Base-by-base conservation (phyloP, 495 filamentous ascomycete species). In the Podospora australis region DNA sequence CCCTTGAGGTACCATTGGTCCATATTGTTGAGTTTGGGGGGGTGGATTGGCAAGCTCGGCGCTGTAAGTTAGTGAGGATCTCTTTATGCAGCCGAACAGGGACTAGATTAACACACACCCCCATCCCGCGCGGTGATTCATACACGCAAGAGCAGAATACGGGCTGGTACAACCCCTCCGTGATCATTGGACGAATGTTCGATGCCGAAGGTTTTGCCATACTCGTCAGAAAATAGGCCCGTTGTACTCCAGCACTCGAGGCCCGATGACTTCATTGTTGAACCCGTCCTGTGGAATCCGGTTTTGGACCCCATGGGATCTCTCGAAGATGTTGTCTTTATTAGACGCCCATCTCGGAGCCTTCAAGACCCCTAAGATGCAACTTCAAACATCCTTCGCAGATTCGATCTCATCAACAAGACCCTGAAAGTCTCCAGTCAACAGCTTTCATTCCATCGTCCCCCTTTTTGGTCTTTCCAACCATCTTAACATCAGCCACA, bases 211-310 rank as follows among this genome's bases (percentile, higher is more conserved):
- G 19, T 36, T 36, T 36, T 36, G 32, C 32, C 19, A 17, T n/a
- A 36, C 11, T 36, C 32, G 32, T 36, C 32, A 36, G 32, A 36
- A 36, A 7, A 17, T 8, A 20, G 25, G 16, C 39, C n/a, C n/a
- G n/a, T n/a, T n/a, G n/a, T n/a, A n/a, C n/a, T 19, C 34, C n/a
- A 8, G 20, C 14, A 23, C 10, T 28, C 38, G 21, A 40, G 44
- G 7, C 16, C 23, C 42, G 34, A 61, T 61, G 58, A 61, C 55
- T 53, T 61, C 58, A 61, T 61, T 40, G 24, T 23, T 39, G 7
- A 25, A 46, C 39, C 41, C 38, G 16, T 26, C 43, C 14, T 30
- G 16, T 38, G 14, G 39, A 52, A 51, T 58, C 55, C 48, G 44
- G 58, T 60, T 58, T 58, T 53, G 39, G 30, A 21, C 11, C 48